Evolutionary conservation across 2,329 filamentous ascomycete species (phyloP).

Genomic region (Diplodia seriata): DNA sequence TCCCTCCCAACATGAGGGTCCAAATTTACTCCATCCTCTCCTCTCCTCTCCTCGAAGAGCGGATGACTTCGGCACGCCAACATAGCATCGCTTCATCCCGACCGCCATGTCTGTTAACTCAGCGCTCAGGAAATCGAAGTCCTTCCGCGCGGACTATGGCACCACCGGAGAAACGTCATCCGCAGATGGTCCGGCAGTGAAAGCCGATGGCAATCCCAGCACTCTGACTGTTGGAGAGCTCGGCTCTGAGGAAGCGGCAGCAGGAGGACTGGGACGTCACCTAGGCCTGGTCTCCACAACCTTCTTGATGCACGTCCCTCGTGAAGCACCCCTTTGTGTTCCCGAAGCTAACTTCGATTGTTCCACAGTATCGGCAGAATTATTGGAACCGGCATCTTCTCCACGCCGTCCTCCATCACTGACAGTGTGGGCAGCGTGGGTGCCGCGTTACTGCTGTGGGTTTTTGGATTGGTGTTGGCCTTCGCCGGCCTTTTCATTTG

Average conservation of each 20-base stretch:
- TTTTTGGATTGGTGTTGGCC: slow-evolving; percentile 66
- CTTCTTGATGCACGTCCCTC: slow-evolving; percentile 20
- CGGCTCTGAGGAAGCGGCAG: slow-evolving; percentile 10
- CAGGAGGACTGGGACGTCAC: slow-evolving; percentile 28
- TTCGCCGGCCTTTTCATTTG: slow-evolving; percentile 67
- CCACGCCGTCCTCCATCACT: slow-evolving; percentile 72
- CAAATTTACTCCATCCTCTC: background rate
- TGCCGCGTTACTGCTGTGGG: slow-evolving; percentile 67
- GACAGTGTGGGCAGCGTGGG: slow-evolving; percentile 71
- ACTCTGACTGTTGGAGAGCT: slow-evolving; percentile 20
- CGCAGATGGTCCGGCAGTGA: background rate
- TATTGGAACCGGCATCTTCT: slow-evolving; percentile 75
- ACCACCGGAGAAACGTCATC: slow-evolving; percentile 3
- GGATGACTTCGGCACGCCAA: background rate
- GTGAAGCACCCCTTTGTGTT: background rate
- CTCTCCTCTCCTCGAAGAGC: slow-evolving; percentile 2
- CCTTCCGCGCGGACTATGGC: slow-evolving; percentile 12
- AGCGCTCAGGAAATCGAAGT: slow-evolving; percentile 14
- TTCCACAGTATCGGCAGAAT: slow-evolving; percentile 53
- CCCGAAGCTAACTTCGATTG: background rate
- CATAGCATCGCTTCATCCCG: background rate
- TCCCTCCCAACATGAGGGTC: background rate
- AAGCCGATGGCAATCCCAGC: background rate
- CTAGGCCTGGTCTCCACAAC: slow-evolving; percentile 31
- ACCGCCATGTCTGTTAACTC: background rate